Conservation (phyloP, 768 basidiomycete genomes). For the Obba rivulosa region DNA sequence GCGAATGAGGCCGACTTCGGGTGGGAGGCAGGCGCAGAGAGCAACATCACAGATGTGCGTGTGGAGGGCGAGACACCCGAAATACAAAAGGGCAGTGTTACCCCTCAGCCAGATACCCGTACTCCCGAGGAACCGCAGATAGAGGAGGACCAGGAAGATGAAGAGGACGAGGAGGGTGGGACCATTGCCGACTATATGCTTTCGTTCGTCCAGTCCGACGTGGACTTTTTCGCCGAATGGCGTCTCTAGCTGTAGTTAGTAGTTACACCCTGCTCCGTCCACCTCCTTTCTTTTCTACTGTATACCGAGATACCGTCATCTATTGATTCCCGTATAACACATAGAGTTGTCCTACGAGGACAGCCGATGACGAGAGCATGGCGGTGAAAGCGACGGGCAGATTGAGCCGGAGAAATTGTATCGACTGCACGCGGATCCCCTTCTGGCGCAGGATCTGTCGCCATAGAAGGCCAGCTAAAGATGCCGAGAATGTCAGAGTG, state of each 20-base stretch:
- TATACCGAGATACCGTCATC: too few relatives aligned
- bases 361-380: conserved; percentile 54
- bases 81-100: too few relatives aligned
- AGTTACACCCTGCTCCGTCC: too few relatives aligned
- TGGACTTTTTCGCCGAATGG: conserved; percentile 72
- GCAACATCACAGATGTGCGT: neutral
- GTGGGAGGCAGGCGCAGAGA: conserved; percentile 33
- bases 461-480: conserved; percentile 88
- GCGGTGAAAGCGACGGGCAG: conserved; percentile 64
- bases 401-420: conserved; percentile 73
- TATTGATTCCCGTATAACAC: conserved; percentile 1
- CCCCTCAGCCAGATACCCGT: too few relatives aligned
- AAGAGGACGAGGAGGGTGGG: conserved; percentile 52
- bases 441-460: conserved; percentile 67
- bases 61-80: conserved; percentile 25
- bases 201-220: conserved; percentile 51
- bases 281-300: too few relatives aligned
- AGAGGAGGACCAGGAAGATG: conserved; percentile 28
- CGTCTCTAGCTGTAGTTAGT: conserved; percentile 36
- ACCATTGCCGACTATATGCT: conserved; percentile 86
- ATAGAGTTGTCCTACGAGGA: conserved; percentile 71
- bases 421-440: conserved; percentile 53
- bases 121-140: conserved; percentile 16
- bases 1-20: conserved; percentile 80
- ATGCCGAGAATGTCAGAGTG: conserved; percentile 83